Evolutionary conservation across 306 rosid genomes (phyloP).

Genomic region (Lotus japonicus): DNA sequence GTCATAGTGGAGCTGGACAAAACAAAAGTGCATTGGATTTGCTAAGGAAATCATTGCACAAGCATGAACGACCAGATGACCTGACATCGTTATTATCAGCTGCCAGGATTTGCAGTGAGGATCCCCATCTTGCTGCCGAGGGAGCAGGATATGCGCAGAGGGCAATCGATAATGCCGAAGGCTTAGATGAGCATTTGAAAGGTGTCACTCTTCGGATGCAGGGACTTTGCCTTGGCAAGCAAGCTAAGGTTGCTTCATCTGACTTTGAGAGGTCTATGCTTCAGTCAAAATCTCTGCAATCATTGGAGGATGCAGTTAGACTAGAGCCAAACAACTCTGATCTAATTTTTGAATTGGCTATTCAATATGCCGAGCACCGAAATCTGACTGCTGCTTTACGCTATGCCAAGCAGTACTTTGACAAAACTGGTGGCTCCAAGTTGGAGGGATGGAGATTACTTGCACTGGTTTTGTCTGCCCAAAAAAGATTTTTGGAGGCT

Average conservation of each 20-base stretch:
- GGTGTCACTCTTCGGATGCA: constrained; percentile 64
- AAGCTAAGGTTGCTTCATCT: constrained; percentile 57
- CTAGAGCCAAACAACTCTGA: constrained; percentile 41
- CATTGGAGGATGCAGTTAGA: constrained; percentile 24
- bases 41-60: constrained; percentile 72
- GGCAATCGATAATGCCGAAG: constrained; percentile 42
- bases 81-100: constrained; percentile 61
- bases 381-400: constrained; percentile 68
- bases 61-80: constrained; percentile 79
- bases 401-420: constrained; percentile 69
- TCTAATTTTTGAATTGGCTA: constrained; percentile 71
- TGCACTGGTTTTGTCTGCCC: constrained; percentile 90
- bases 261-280: constrained; percentile 31
- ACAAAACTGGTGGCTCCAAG: constrained; percentile 82
- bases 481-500: constrained; percentile 69
- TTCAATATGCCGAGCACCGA: constrained; percentile 67
- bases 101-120: constrained; percentile 80
- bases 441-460: constrained; percentile 88
- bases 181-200: constrained; percentile 61
- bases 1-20: constrained; percentile 69
- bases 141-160: constrained; percentile 74
- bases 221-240: constrained; percentile 80
- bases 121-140: constrained; percentile 67
- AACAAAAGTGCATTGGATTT: constrained; percentile 57
- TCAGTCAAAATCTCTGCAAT: constrained; percentile 25